Conservation (phyloP, 2,329 filamentous ascomycete genomes). For the Magnaporthiopsis incrustans region DNA sequence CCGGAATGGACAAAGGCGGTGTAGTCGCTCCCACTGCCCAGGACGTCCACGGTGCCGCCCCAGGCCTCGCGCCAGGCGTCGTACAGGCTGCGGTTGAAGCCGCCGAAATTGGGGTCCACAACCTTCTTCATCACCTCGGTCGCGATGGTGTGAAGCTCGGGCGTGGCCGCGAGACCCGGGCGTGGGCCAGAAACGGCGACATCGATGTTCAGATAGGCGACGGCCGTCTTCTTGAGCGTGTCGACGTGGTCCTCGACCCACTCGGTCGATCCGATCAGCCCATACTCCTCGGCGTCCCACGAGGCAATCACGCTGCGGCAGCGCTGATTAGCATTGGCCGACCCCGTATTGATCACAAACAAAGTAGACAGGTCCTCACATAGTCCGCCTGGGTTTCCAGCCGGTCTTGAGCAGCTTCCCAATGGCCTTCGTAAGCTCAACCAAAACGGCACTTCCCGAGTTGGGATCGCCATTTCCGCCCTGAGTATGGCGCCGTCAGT, state of each 20-base stretch:
- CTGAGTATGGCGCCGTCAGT: too few species aligned
- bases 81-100: conserved; percentile 29
- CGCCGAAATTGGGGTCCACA: conserved; percentile 51
- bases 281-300: conserved; percentile 65
- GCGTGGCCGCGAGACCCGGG: conserved; percentile 1
- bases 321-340: neutral
- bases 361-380: conserved; percentile 2
- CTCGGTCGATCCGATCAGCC: conserved; percentile 71
- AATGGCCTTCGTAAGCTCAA: conserved; percentile 67
- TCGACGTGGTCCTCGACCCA: conserved; percentile 79
- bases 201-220: conserved; percentile 67
- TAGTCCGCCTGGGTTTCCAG: conserved; percentile 70
- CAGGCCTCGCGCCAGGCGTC: conserved; percentile 30
- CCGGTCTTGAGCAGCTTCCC: conserved; percentile 61
- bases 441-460: conserved; percentile 68
- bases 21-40: conserved; percentile 61
- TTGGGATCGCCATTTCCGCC: conserved; percentile 58
- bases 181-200: conserved; percentile 41
- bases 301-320: conserved; percentile 3
- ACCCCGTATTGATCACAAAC: neutral
- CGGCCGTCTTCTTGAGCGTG: conserved; percentile 62
- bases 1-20: conserved; percentile 59
- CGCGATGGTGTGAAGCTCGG: conserved; percentile 47
- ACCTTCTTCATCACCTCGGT: conserved; percentile 54
- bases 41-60: conserved; percentile 34